Conservation (phyloP, 1,284 basidiomycete species). For the Trichosporon faecale region DNA sequence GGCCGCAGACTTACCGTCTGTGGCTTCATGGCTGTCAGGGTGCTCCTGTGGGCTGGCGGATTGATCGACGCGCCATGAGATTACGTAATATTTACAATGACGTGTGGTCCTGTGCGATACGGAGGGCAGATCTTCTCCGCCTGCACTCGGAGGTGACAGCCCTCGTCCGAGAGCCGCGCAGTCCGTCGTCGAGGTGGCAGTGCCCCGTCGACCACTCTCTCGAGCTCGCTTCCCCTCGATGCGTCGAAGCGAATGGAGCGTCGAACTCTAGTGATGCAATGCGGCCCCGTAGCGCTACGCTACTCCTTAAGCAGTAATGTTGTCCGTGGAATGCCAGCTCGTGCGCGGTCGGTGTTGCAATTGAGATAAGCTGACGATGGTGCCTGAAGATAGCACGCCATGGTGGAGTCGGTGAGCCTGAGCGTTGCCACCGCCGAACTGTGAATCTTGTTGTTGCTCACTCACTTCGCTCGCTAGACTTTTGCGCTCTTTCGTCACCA, state of each 20-base stretch:
- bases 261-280: not conserved
- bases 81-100: not conserved
- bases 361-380: conserved; percentile 8
- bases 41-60: not conserved
- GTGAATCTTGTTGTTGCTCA: conserved; percentile 5
- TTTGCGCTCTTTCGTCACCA: conserved; percentile 11
- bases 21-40: not conserved
- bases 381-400: conserved; percentile 9
- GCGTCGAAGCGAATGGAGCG: not conserved
- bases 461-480: not conserved
- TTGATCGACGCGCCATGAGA: not conserved
- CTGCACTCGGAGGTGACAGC: not conserved
- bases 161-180: not conserved
- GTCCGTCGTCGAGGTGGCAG: not conserved
- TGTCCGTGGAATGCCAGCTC: not conserved
- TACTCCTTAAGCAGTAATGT: not conserved
- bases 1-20: not conserved
- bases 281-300: not conserved
- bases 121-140: not conserved
- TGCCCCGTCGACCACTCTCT: not conserved
- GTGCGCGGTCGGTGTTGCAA: not conserved
- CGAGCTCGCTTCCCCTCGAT: not conserved
- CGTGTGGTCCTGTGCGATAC: not conserved
- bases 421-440: not conserved
- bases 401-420: not conserved